Conservation (phyloP, 192 early-diverging fungal species). For the Linnemannia zychae region DNA sequence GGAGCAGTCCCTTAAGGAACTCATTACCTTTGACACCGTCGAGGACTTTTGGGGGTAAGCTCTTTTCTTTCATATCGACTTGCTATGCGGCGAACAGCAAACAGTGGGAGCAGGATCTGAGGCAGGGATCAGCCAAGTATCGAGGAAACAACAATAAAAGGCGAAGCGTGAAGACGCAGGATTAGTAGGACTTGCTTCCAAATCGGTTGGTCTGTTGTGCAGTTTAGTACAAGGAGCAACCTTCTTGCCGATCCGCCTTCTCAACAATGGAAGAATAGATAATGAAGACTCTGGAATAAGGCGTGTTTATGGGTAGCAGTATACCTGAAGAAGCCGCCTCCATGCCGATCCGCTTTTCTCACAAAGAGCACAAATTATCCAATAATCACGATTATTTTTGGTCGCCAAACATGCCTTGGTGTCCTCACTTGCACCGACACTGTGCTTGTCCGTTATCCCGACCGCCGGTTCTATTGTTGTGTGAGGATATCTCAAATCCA, state of each 20-base stretch:
- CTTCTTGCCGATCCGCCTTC: too few species aligned
- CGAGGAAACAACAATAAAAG: neutral
- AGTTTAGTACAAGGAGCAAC: too few species aligned
- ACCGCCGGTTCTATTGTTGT: neutral
- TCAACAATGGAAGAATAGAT: neutral
- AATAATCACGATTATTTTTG: neutral
- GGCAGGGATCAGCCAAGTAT: neutral
- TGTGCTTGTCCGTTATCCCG: neutral
- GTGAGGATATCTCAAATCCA: neutral
- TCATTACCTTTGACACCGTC: conserved; percentile 91
- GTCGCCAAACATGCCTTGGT: neutral
- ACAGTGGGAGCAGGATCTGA: neutral
- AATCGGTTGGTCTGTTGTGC: too few species aligned
- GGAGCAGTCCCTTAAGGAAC: conserved; percentile 87
- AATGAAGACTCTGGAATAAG: neutral
- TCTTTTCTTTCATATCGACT: conserved; percentile 1
- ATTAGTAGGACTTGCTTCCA: too few species aligned
- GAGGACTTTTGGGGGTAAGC: conserved; percentile 98
- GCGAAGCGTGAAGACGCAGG: too few species aligned
- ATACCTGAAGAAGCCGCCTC: neutral
- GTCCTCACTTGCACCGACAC: neutral
- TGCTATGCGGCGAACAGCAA: too few species aligned
- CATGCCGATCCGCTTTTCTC: neutral
- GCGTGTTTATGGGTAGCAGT: neutral
- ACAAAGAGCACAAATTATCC: neutral